Evolutionary conservation across 768 basidiomycete species (phyloP).

Genomic region (Xerocomellus intermedius): DNA sequence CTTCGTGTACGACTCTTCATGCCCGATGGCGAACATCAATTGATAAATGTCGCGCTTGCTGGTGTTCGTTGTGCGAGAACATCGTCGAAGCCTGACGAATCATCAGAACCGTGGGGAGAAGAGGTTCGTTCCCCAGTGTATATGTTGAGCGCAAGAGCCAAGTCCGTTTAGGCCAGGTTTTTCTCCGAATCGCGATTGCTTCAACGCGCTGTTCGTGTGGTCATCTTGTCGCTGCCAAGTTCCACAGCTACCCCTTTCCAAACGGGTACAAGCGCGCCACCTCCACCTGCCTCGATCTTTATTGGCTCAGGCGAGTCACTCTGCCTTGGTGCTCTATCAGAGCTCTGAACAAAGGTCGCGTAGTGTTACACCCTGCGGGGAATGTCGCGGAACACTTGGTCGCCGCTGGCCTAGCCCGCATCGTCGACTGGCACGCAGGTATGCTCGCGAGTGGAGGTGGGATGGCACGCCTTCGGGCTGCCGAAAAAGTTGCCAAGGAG

Average conservation of each 20-base stretch:
- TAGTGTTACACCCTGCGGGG: conserved; percentile 88
- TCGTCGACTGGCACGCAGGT: conserved; percentile 98
- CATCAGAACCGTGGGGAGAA: conserved; percentile 83
- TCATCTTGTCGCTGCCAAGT: conserved; percentile 77
- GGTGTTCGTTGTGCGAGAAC: conserved; percentile 76
- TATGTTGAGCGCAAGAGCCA: not conserved
- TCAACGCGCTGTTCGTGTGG: conserved; percentile 73
- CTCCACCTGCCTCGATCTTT: conserved; percentile 77
- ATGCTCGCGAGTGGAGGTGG: conserved; percentile 82
- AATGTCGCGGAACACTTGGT: conserved; percentile 92
- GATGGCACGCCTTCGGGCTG: conserved; percentile 84
- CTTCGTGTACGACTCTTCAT: conserved; percentile 85
- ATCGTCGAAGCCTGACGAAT: conserved; percentile 69
- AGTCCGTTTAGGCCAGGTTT: conserved; percentile 70
- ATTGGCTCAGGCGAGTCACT: conserved; percentile 72
- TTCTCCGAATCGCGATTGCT: conserved; percentile 89
- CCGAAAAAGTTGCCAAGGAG: conserved; percentile 80
- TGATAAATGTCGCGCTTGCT: conserved; percentile 81
- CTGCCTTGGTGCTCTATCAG: not conserved
- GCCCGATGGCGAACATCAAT: conserved; percentile 87
- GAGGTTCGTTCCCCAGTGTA: conserved; percentile 54
- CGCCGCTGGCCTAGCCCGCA: conserved; percentile 79
- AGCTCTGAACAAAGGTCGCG: not conserved
- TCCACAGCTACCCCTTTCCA: conserved; percentile 82
- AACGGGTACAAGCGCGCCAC: conserved; percentile 49